Conservation (phyloP, 768 basidiomycete species). For the Boletales sp. region DNA sequence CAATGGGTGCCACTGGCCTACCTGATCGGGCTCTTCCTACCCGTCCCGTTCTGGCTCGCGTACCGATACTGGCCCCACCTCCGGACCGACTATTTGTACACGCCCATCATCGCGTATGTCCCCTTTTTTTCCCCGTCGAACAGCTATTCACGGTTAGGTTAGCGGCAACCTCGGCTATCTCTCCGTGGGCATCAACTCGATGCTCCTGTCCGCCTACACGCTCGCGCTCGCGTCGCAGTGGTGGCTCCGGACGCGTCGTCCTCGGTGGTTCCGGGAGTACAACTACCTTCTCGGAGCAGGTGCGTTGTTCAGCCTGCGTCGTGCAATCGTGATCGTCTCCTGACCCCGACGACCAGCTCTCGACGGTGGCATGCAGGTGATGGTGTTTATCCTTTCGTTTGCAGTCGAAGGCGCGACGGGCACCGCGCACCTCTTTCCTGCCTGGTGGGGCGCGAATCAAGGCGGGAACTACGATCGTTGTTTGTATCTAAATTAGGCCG, state of each 20-base stretch:
- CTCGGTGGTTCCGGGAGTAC: constrained; percentile 36
- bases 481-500: background rate
- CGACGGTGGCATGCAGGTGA: constrained; percentile 44
- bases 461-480: constrained; percentile 37
- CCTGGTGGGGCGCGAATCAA: constrained; percentile 61
- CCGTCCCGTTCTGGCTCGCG: constrained; percentile 41
- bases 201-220: constrained; percentile 7
- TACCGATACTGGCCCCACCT: constrained; percentile 35
- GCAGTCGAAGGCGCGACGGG: constrained; percentile 52
- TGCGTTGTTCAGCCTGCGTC: background rate
- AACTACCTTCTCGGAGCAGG: constrained; percentile 44
- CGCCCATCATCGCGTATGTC: constrained; percentile 27
- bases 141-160: background rate
- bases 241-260: constrained; percentile 35
- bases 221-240: constrained; percentile 35
- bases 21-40: constrained; percentile 31
- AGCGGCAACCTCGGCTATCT: constrained; percentile 9
- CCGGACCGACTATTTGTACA: constrained; percentile 24
- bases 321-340: no score
- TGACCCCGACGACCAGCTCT: constrained; percentile 22
- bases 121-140: background rate
- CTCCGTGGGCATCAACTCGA: constrained; percentile 31
- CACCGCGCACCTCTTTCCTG: constrained; percentile 44
- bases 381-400: constrained; percentile 51
- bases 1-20: constrained; percentile 42